These are phyloP conservation scores for Neodidymelliopsis sp. DNA, from an alignment of 2,329 filamentous ascomycete species.

Conservation along the genomic window DNA sequence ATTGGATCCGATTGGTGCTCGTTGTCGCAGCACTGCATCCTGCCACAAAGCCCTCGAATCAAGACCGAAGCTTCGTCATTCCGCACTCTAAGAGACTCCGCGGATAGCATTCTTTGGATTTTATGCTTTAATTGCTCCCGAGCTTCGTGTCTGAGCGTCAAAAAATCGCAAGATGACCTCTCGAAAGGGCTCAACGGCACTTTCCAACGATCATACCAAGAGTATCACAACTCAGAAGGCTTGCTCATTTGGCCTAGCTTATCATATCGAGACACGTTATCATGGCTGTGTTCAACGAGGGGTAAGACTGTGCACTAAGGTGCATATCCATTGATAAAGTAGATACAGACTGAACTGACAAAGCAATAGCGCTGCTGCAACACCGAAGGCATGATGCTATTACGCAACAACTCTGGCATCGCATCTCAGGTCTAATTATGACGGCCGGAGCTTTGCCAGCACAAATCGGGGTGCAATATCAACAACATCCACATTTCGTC, in stretches of 20 bases:
- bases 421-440: background rate
- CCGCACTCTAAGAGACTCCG: background rate
- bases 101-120: background rate
- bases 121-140: background rate
- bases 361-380: background rate
- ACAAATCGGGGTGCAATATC: background rate
- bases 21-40: background rate
- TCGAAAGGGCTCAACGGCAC: background rate
- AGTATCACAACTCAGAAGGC: background rate
- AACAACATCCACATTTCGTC: background rate
- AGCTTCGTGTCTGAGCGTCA: no score
- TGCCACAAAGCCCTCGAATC: background rate
- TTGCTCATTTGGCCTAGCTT: background rate
- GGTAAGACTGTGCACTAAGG: constrained; percentile 10
- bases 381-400: background rate
- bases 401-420: constrained; percentile 4
- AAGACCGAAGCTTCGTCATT: background rate
- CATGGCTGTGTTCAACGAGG: constrained; percentile 9
- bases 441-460: background rate
- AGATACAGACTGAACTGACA: background rate
- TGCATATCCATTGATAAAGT: constrained; percentile 3
- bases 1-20: background rate
- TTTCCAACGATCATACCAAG: no score
- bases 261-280: constrained; percentile 3
- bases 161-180: no score